Evolutionary conservation across 1,139 yeast genomes (phyloP), one percentile per base, ranked within the genome.

Genomic region (Taphrina pruni): DNA sequence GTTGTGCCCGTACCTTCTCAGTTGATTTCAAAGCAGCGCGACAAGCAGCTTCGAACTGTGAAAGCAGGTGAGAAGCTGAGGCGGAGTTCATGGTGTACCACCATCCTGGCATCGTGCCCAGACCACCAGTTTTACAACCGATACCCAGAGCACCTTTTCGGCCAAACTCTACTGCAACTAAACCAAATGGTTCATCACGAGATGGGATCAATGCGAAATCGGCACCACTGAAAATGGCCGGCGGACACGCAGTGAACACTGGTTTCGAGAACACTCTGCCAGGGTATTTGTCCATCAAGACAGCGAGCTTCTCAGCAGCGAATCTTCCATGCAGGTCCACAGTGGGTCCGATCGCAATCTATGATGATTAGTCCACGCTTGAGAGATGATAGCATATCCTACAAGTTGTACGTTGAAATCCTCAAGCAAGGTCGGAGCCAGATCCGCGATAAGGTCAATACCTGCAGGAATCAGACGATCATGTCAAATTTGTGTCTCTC

Each of bases 101-200:
- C 70, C 70, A 68, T 8, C 70, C 70, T 9, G 70, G 70, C 70
- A 68, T 68, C 12, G 55, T 58, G 7, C 70, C 70, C 21, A 68
- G 45, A 41, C 70, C 70, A 17, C 70, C 70, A 43, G 65, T 68
- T 20, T 68, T 69, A 39, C 69, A 69, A 21, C 70, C 70, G 21
- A 68, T 68, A 48, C 69, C 70, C 11, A 68, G 46, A 38, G 70
- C 70, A 6, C 70, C 70, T 43, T 68, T 68, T 14, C 70, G 66
- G 9, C 70, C 70, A 36, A 68, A 68, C 39, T 68, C 70, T 0
- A 68, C 70, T 39, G 70, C 70, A 14, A 68, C 70, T 20, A 68
- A 51, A 12, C 70, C 70, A 38, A 68, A 68, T 1, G 70, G 70
- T 38, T 68, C 70, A 55, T 68, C 70, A 26, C 70, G 55, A 26